Evolutionary conservation across 192 early-diverging fungal species (phyloP).

Genomic region (Phycomyces blakesleeanus): DNA sequence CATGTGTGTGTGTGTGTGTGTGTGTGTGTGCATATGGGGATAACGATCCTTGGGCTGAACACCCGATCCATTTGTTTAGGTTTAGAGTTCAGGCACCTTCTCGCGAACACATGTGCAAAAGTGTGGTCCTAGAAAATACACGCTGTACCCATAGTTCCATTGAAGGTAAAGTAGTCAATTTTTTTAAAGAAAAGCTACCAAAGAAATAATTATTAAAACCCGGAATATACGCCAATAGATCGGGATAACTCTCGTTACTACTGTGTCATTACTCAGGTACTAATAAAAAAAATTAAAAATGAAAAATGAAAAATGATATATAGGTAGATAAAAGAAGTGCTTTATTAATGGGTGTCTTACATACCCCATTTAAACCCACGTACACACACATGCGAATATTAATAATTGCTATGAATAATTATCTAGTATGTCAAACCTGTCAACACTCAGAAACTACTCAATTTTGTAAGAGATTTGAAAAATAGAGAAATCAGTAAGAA

Average conservation of each 20-base stretch:
- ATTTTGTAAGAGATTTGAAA: conserved; percentile 56
- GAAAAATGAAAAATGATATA: too few species aligned
- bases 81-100: conserved; percentile 65
- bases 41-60: background rate
- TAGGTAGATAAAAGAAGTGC: too few species aligned
- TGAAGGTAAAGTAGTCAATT: conserved; percentile 23
- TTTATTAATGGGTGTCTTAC: too few species aligned
- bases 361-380: too few species aligned
- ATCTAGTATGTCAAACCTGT: conserved; percentile 53
- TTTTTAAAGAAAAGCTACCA: background rate
- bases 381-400: too few species aligned
- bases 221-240: conserved; percentile 33
- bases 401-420: too few species aligned
- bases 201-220: background rate
- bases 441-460: conserved; percentile 59
- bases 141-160: conserved; percentile 53
- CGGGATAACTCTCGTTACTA: conserved; percentile 58
- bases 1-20: background rate
- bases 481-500: conserved; percentile 57
- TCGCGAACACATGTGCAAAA: conserved; percentile 82
- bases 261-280: conserved; percentile 65
- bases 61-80: conserved; percentile 15
- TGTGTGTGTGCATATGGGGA: background rate
- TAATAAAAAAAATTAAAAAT: too few species aligned
- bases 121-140: conserved; percentile 87